Conservation (phyloP, 768 basidiomycete genomes). For the Auricularia sp. region DNA sequence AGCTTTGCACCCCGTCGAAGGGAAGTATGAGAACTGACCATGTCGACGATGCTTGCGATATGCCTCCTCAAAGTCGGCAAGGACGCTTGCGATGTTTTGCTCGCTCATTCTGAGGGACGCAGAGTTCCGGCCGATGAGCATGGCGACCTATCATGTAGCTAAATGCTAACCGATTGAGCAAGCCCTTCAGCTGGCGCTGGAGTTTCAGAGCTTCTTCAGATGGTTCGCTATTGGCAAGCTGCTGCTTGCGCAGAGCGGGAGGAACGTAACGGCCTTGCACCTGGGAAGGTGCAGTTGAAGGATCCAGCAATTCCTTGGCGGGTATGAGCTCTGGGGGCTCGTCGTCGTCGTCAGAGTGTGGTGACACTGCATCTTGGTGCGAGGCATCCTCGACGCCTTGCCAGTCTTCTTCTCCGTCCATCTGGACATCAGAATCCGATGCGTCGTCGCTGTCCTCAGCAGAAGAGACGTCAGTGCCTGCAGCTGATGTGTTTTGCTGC, state of each 20-base stretch:
- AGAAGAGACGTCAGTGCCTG: slow-evolving; percentile 6
- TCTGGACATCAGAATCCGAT: slow-evolving; percentile 8
- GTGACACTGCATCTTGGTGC: neutral
- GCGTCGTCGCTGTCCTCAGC: slow-evolving; percentile 7
- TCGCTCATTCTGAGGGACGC: slow-evolving; percentile 63
- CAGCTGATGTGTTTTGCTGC: neutral
- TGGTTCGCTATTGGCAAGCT: slow-evolving; percentile 28
- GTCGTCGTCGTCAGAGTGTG: slow-evolving; percentile 22
- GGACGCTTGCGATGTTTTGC: slow-evolving; percentile 69
- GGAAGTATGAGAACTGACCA: slow-evolving; percentile 36
- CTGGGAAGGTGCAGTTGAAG: neutral
- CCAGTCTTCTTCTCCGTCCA: slow-evolving; percentile 26
- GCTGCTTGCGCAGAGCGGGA: slow-evolving; percentile 55
- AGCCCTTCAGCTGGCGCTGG: slow-evolving; percentile 69
- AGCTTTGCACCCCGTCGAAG: no score
- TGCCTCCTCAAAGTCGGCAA: slow-evolving; percentile 63
- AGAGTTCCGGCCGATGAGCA: neutral
- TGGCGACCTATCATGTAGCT: neutral
- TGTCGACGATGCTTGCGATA: slow-evolving; percentile 72
- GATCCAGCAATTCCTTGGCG: neutral
- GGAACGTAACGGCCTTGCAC: slow-evolving; percentile 53
- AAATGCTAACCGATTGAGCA: slow-evolving; percentile 64
- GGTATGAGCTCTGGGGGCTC: slow-evolving; percentile 16
- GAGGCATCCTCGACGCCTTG: slow-evolving; percentile 23
- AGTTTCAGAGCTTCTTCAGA: slow-evolving; percentile 45